A percentile compares a stretch with the other conserved stretches of the same genome.
These are phyloP conservation scores for Usnea hakonensis DNA, from an alignment of 495 filamentous ascomycete genomes.

Conservation along the genomic window DNA sequence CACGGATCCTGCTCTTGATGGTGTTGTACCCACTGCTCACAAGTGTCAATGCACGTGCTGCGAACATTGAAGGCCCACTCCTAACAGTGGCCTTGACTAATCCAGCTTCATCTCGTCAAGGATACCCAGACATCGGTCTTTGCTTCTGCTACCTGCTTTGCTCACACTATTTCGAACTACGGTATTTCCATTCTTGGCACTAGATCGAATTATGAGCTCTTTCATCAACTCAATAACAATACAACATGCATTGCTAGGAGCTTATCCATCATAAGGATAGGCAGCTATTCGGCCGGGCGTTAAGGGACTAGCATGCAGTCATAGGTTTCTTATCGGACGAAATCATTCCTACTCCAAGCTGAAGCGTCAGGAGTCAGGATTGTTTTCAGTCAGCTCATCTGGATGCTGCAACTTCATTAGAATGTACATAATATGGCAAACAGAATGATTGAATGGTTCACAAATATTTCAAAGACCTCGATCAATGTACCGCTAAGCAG, in stretches of 20 bases:
- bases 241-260: neutral
- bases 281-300: neutral
- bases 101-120: neutral
- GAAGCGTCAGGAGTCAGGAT: neutral
- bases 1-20: neutral
- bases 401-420: neutral
- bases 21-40: neutral
- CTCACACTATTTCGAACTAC: neutral
- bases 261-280: neutral
- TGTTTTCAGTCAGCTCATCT: neutral
- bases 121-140: neutral
- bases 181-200: neutral
- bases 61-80: constrained; percentile 2
- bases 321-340: neutral
- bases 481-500: neutral
- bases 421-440: too few relatives aligned
- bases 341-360: neutral
- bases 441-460: too few relatives aligned
- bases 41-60: constrained; percentile 16
- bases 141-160: neutral
- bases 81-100: neutral
- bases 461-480: neutral
- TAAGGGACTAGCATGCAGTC: neutral
- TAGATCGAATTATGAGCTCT: neutral
- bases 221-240: neutral